Base-by-base conservation (phyloP, 2,329 filamentous ascomycete species). In the Clarireedia homoeocarpa region DNA sequence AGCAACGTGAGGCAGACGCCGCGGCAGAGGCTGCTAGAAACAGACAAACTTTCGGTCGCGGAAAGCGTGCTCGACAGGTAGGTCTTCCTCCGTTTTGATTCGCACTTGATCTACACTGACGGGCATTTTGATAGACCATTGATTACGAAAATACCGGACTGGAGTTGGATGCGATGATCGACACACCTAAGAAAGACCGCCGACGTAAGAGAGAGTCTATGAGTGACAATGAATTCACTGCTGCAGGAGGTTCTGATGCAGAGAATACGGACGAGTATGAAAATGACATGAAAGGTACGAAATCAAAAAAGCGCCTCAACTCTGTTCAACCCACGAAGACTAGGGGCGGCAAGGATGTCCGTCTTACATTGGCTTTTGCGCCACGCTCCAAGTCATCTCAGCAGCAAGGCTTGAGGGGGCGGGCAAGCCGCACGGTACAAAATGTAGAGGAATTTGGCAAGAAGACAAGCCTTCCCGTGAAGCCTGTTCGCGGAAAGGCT, bases 1-100 rank as follows among this genome's bases (percentile, higher is more conserved):
- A 85, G 53, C 82, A 95, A 67, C 84, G 94, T 60, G 89, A 95
- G 70, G 83, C 82, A 44, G 83, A 86, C 54, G 91, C 91, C 2
- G 79, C 82, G n/a, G 82, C 83, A 55, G 84, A 91, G 64, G 83
- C 84, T 6, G 84, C 84, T 36, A 77, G 75, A 15, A 83, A 84
- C 57, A 78, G 84, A 49, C 83, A 95, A 69, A 82, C 82, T n/a
- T 82, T 96, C 48, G 94, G 94, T 10, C 83, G 94, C 58, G 94
- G 94, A 40, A 89, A 89, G 61, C 82, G 94, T 62, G 58, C 62
- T 23, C 61, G 67, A 51, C 62, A 67, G 42, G 68, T 69, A 30
- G 58, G 64, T 63, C 40, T 48, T 10, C 30, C 20, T 34, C 17
- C 26, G 51, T 42, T 4, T 17, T 26, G 40, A 36, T 15, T 53